Conservation (phyloP, 2,329 filamentous ascomycete species). For the Monosporascus cannonballus region DNA sequence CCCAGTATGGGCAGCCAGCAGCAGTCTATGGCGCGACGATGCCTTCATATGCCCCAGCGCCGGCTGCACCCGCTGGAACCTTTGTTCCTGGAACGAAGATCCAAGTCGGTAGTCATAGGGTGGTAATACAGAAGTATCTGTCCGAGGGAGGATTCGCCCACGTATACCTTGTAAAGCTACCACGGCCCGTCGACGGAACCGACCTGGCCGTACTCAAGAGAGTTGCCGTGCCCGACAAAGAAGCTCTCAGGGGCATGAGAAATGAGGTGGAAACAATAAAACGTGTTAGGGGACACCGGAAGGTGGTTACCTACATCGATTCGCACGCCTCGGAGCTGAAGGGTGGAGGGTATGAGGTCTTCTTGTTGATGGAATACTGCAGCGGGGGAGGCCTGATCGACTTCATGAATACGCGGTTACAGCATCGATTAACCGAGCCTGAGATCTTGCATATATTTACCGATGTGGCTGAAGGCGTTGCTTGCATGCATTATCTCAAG, state of each 20-base stretch:
- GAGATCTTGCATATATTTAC: conserved; percentile 97
- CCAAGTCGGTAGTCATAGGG: conserved; percentile 85
- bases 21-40: conserved; percentile 36
- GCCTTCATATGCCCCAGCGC: conserved; percentile 23
- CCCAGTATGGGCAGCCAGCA: conserved; percentile 33
- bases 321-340: conserved; percentile 93
- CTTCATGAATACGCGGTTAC: conserved; percentile 98
- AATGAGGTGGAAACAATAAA: conserved; percentile 99
- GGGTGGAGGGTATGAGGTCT: conserved; percentile 94
- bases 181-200: conserved; percentile 68
- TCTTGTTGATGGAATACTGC: conserved; percentile 97
- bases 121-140: conserved; percentile 93
- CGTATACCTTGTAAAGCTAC: conserved; percentile 90
- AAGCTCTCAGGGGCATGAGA: conserved; percentile 89
- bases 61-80: conserved; percentile 65
- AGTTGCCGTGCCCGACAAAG: conserved; percentile 94
- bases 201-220: conserved; percentile 85
- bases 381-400: conserved; percentile 93
- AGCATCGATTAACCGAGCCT: conserved; percentile 93
- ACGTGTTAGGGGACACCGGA: conserved; percentile 90
- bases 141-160: conserved; percentile 98
- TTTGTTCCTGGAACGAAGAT: conserved; percentile 94
- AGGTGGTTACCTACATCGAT: conserved; percentile 97
- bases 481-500: conserved; percentile 98
- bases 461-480: conserved; percentile 91